These are phyloP conservation scores for Neonectria punicea DNA, from an alignment of 2,329 filamentous ascomycete genomes.

Conservation along the genomic window DNA sequence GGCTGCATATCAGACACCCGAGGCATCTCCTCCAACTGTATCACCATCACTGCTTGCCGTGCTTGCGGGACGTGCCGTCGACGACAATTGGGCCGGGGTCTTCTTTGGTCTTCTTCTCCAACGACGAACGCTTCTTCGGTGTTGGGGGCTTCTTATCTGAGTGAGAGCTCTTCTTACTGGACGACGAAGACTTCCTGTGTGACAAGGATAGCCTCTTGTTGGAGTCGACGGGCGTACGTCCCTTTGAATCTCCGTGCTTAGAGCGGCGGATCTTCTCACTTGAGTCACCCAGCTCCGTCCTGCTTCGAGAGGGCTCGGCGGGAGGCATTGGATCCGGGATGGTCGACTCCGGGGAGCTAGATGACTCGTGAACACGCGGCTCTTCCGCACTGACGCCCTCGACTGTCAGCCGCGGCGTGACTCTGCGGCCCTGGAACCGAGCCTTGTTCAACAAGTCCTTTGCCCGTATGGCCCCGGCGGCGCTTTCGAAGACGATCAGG, in stretches of 20 bases:
- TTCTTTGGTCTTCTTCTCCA: constrained; percentile 16
- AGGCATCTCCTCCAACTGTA: background rate
- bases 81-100: constrained; percentile 28
- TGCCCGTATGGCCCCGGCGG: constrained; percentile 35
- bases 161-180: constrained; percentile 23
- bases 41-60: constrained; percentile 18
- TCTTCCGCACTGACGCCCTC: constrained; percentile 32
- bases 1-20: background rate
- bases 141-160: constrained; percentile 3
- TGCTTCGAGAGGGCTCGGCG: constrained; percentile 23
- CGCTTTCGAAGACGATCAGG: constrained; percentile 38
- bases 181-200: constrained; percentile 22
- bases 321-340: constrained; percentile 8
- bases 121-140: constrained; percentile 5
- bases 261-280: constrained; percentile 22
- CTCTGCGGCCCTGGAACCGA: constrained; percentile 39
- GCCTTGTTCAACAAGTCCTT: constrained; percentile 41
- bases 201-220: constrained; percentile 24
- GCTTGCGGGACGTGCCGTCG: constrained; percentile 32
- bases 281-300: constrained; percentile 1
- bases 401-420: constrained; percentile 37
- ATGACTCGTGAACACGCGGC: constrained; percentile 1
- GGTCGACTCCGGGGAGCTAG: constrained; percentile 1
- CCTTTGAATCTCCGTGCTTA: constrained; percentile 32
- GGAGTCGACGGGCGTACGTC: constrained; percentile 4